These are phyloP conservation scores for Peronospora belbahrii DNA, from an alignment of 352 stramenopile genomes.

Conservation along the genomic window DNA sequence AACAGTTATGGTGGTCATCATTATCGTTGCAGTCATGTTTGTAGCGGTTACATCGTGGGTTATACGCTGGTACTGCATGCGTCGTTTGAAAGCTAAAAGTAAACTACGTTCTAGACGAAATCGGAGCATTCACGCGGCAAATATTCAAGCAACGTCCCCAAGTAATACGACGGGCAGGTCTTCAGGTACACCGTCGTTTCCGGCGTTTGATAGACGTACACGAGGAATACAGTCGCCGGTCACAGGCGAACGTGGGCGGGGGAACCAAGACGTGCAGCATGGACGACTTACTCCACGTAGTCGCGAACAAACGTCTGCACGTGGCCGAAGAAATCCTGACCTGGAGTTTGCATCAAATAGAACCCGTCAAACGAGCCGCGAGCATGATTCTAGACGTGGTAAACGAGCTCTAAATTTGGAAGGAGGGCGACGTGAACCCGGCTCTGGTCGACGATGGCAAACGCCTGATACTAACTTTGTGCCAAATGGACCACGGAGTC, in stretches of 20 bases:
- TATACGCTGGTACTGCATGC: conserved; percentile 20
- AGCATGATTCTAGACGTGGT: conserved; percentile 6
- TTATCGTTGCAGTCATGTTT: conserved; percentile 24
- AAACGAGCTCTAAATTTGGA: conserved; percentile 1
- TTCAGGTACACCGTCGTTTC: conserved; percentile 22
- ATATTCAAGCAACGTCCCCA: conserved; percentile 16
- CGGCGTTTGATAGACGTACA: conserved; percentile 23
- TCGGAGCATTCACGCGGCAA: conserved; percentile 2
- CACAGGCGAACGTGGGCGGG: neutral
- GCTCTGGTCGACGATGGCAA: conserved; percentile 7
- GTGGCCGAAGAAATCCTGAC: conserved; percentile 13
- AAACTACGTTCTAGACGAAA: conserved; percentile 14
- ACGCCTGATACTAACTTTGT: conserved; percentile 7
- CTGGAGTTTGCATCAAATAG: conserved; percentile 5
- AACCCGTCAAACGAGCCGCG: neutral
- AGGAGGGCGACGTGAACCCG: conserved; percentile 4
- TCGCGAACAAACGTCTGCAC: neutral
- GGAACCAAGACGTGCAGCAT: neutral
- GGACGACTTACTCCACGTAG: conserved; percentile 3
- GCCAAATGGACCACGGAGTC: conserved; percentile 2
- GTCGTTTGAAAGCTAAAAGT: conserved; percentile 4
- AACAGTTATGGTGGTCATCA: conserved; percentile 21
- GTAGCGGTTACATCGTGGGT: conserved; percentile 26
- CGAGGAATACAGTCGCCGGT: conserved; percentile 13
- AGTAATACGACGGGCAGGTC: conserved; percentile 18